These are phyloP conservation scores for Aspergillus sp. DNA, from an alignment of 2,329 filamentous ascomycete genomes.

Conservation along the genomic window DNA sequence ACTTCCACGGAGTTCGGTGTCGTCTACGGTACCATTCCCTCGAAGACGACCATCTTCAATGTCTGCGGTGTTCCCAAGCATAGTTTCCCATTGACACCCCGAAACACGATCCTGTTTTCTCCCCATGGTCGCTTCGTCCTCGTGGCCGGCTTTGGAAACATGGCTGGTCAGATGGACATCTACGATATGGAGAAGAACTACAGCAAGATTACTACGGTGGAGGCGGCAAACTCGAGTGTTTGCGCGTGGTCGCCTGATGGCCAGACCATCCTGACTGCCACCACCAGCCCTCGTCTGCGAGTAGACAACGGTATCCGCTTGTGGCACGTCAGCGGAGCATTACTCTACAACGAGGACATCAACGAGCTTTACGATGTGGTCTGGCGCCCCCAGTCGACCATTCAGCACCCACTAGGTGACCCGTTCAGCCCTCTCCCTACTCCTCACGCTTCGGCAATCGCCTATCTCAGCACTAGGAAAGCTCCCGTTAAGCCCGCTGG, in stretches of 20 bases:
- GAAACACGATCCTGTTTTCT: constrained; percentile 94
- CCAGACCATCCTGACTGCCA: constrained; percentile 94
- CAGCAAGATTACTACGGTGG: constrained; percentile 86
- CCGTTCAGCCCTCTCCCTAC: constrained; percentile 71
- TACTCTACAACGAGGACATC: constrained; percentile 97
- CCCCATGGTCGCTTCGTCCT: constrained; percentile 90
- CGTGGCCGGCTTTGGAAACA: constrained; percentile 93
- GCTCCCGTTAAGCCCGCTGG: constrained; percentile 96
- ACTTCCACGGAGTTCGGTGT: constrained; percentile 98
- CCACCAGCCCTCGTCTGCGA: constrained; percentile 87
- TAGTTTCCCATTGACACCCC: constrained; percentile 80
- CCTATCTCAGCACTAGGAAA: constrained; percentile 83
- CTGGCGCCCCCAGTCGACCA: constrained; percentile 75
- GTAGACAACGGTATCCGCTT: constrained; percentile 96
- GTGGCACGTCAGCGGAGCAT: constrained; percentile 82
- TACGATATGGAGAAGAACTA: constrained; percentile 96
- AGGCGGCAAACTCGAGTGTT: constrained; percentile 91
- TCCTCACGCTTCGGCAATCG: constrained; percentile 78
- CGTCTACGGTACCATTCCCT: constrained; percentile 98
- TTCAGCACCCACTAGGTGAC: constrained; percentile 63
- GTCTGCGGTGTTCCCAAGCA: constrained; percentile 78
- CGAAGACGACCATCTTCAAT: constrained; percentile 98
- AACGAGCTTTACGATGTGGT: constrained; percentile 85
- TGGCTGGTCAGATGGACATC: constrained; percentile 96
- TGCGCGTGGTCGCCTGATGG: constrained; percentile 98